Conservation (phyloP, 257 asterid species). For the Hygrophila difformis region DNA sequence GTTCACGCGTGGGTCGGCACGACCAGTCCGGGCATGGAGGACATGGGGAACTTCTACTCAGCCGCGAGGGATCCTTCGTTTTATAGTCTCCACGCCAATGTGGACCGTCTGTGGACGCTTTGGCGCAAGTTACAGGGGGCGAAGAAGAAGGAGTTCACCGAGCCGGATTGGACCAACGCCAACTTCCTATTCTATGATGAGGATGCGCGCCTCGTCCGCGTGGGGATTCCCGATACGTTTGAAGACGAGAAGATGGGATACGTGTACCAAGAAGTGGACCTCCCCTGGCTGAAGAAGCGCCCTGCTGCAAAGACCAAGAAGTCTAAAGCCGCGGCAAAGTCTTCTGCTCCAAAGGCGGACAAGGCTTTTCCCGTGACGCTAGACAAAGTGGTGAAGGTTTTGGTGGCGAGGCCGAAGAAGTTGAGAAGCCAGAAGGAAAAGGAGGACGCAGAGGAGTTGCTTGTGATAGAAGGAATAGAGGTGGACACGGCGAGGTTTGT, state of each 20-base stretch:
- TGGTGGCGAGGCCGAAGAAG: conserved; percentile 22
- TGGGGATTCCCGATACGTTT: conserved; percentile 25
- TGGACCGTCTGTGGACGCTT: conserved; percentile 58
- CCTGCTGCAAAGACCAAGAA: conserved; percentile 18
- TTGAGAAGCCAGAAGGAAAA: too few relatives aligned
- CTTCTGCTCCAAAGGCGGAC: conserved; percentile 8
- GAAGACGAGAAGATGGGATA: conserved; percentile 31
- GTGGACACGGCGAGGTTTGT: conserved; percentile 22
- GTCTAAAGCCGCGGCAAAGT: conserved; percentile 6
- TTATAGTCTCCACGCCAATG: conserved; percentile 55
- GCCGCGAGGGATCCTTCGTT: conserved; percentile 51
- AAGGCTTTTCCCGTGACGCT: conserved; percentile 30
- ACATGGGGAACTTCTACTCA: conserved; percentile 63
- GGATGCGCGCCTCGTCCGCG: conserved; percentile 28
- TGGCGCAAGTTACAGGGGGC: conserved; percentile 29
- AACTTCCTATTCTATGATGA: conserved; percentile 52
- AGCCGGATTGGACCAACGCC: conserved; percentile 30
- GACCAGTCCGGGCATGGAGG: conserved; percentile 20
- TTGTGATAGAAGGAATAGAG: conserved; percentile 23
- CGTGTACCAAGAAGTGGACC: conserved; percentile 20
- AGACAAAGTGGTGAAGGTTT: conserved; percentile 17
- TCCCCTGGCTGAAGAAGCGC: conserved; percentile 37
- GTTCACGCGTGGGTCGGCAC: conserved; percentile 41
- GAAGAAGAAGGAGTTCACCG: conserved; percentile 22
- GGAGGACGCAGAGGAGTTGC: conserved; percentile 29